Percentiles rank a stretch among this genome's conserved stretches.
Conservation (phyloP, 345 rosid species). For the Eucalyptus leucophloia region DNA sequence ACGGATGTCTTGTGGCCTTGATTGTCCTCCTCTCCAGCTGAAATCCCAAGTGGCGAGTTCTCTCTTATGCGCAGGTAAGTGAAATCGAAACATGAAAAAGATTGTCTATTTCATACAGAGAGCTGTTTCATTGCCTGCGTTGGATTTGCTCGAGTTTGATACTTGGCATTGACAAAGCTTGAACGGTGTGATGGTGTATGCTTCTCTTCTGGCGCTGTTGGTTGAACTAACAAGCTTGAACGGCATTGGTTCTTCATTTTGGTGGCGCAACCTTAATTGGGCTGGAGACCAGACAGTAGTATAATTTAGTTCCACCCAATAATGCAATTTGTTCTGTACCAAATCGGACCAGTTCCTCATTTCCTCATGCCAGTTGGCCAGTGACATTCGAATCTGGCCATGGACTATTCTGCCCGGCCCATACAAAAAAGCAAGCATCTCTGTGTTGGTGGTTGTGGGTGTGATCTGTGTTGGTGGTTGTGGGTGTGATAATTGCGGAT, state of each 20-base stretch:
- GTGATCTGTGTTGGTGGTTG: not conserved
- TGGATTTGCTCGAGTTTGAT: not conserved
- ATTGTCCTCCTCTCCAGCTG: not conserved
- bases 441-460: not conserved
- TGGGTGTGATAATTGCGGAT: not conserved
- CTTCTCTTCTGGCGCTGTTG: not conserved
- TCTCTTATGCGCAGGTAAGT: not conserved
- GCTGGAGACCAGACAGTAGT: not conserved
- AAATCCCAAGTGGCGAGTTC: not conserved
- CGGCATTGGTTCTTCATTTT: not conserved
- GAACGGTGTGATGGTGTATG: not conserved
- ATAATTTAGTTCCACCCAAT: not conserved
- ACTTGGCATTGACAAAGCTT: not conserved
- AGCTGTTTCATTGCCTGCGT: not conserved
- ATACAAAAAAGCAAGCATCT: not conserved
- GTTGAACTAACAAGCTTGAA: not conserved
- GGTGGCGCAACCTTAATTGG: not conserved
- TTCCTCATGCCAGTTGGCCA: not conserved
- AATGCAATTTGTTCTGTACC: not conserved
- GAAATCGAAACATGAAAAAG: not conserved
- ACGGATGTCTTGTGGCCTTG: not conserved
- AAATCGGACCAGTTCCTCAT: not conserved
- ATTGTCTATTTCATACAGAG: not conserved
- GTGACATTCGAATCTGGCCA: not conserved
- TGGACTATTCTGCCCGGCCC: not conserved